Conservation (phyloP, 352 stramenopile species). For the Nothophytophthora sp. region DNA sequence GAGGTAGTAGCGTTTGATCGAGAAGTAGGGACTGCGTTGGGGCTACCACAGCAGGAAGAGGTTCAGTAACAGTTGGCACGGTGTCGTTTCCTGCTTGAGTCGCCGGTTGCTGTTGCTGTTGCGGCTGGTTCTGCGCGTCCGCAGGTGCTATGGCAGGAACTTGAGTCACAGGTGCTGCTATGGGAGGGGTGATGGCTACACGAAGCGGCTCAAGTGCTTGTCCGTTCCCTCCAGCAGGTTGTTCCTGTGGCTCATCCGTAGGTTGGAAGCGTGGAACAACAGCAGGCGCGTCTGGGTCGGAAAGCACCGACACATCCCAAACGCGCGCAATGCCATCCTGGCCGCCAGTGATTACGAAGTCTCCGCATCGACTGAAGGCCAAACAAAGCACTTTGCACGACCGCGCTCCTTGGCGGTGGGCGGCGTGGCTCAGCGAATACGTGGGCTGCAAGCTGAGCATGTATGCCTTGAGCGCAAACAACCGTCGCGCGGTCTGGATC, state of each 20-base stretch:
- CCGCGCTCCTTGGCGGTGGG: slow-evolving; percentile 43
- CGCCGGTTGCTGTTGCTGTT: slow-evolving; percentile 3
- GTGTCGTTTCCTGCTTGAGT: neutral
- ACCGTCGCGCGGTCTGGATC: slow-evolving; percentile 75
- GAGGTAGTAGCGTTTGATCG: slow-evolving; percentile 8
- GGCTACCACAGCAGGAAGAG: slow-evolving; percentile 6
- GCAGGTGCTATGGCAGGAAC: neutral
- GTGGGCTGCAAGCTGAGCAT: slow-evolving; percentile 80
- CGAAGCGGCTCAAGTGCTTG: neutral
- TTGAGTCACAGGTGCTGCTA: slow-evolving; percentile 3
- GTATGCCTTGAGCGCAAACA: slow-evolving; percentile 73
- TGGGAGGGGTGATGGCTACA: neutral
- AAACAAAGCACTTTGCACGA: slow-evolving; percentile 80
- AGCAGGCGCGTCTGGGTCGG: slow-evolving; percentile 39
- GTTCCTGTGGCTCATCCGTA: slow-evolving; percentile 37
- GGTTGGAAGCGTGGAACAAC: slow-evolving; percentile 56
- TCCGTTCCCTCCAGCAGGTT: slow-evolving; percentile 6
- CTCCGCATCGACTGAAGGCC: slow-evolving; percentile 79
- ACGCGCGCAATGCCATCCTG: slow-evolving; percentile 93
- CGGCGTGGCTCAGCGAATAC: slow-evolving; percentile 71
- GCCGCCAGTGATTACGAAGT: slow-evolving; percentile 91
- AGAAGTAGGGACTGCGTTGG: slow-evolving; percentile 3
- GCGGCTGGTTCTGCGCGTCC: neutral
- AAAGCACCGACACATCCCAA: slow-evolving; percentile 83
- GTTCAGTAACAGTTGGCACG: neutral